Evolutionary conservation across 2,329 filamentous ascomycete genomes (phyloP).

Genomic region (Albophoma yamanashiensis): DNA sequence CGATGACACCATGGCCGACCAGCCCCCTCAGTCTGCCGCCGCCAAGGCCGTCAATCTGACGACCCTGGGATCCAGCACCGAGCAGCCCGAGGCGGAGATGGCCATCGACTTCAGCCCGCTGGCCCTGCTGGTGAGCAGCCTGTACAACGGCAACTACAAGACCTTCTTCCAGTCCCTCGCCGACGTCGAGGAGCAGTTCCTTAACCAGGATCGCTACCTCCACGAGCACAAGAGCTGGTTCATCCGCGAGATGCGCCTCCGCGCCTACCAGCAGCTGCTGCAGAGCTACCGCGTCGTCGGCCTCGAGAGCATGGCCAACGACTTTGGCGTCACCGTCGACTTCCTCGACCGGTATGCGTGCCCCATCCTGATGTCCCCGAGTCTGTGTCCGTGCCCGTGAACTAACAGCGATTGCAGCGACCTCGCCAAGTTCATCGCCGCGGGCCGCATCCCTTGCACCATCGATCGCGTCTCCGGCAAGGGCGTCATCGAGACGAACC

Average conservation of each 20-base stretch:
- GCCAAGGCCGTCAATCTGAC: conserved; percentile 77
- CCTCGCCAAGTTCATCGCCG: conserved; percentile 93
- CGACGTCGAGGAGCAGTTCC: conserved; percentile 84
- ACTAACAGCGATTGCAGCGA: conserved; percentile 44
- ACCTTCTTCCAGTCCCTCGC: conserved; percentile 86
- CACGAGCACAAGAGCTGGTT: conserved; percentile 96
- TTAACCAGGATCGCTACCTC: conserved; percentile 88
- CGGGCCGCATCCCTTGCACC: conserved; percentile 86
- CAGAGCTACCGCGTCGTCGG: conserved; percentile 97
- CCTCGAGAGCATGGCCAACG: conserved; percentile 92
- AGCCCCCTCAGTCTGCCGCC: conserved; percentile 36
- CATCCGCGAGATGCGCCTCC: conserved; percentile 93
- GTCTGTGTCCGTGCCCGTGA: neutral
- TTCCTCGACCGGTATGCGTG: conserved; percentile 82
- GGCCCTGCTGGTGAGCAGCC: conserved; percentile 75
- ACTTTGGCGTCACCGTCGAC: conserved; percentile 94
- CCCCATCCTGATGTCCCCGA: conserved; percentile 5
- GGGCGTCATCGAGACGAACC: conserved; percentile 95
- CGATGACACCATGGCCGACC: conserved; percentile 62
- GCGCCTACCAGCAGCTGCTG: conserved; percentile 91
- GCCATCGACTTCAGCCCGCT: conserved; percentile 84
- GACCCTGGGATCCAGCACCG: conserved; percentile 61
- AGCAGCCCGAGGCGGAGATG: conserved; percentile 67
- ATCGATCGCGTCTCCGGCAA: conserved; percentile 96
- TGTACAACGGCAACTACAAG: conserved; percentile 92